Percentiles rank a stretch among this genome's conserved stretches.
Evolutionary conservation across 345 rosid species (phyloP).

Genomic region (Diplotaxis tenuifolia): DNA sequence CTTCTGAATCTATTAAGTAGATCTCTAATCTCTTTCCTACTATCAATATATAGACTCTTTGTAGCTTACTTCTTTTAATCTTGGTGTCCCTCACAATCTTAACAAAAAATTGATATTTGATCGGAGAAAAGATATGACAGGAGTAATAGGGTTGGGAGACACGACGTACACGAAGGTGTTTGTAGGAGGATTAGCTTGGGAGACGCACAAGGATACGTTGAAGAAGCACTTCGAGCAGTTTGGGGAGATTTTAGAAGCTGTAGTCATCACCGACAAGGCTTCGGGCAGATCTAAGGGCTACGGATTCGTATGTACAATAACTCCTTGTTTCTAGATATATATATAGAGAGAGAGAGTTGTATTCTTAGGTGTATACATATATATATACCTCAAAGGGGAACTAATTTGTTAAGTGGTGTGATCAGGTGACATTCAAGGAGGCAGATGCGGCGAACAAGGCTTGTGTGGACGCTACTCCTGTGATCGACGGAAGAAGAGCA

Average conservation of each 20-base stretch:
- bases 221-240: constrained; percentile 91
- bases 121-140: constrained; percentile 28
- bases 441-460: constrained; percentile 91
- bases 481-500: constrained; percentile 95
- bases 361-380: background rate
- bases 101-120: constrained; percentile 9
- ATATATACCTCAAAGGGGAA: background rate
- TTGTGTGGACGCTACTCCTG: constrained; percentile 89
- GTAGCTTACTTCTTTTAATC: constrained; percentile 24
- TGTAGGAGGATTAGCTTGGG: constrained; percentile 98
- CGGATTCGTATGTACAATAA: constrained; percentile 62
- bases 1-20: constrained; percentile 24
- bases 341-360: background rate
- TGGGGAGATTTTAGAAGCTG: constrained; percentile 96
- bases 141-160: constrained; percentile 55
- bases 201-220: constrained; percentile 92
- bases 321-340: background rate
- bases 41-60: constrained; percentile 21
- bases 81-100: background rate
- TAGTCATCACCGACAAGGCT: constrained; percentile 91
- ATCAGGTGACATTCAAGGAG: constrained; percentile 79
- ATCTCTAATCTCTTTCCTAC: constrained; percentile 19
- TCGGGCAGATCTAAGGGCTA: constrained; percentile 98
- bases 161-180: constrained; percentile 90
- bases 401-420: constrained; percentile 17